Evolutionary conservation across 495 filamentous ascomycete species (phyloP), one percentile per base, ranked within the genome.

Genomic region (Aspergillus hancockii): DNA sequence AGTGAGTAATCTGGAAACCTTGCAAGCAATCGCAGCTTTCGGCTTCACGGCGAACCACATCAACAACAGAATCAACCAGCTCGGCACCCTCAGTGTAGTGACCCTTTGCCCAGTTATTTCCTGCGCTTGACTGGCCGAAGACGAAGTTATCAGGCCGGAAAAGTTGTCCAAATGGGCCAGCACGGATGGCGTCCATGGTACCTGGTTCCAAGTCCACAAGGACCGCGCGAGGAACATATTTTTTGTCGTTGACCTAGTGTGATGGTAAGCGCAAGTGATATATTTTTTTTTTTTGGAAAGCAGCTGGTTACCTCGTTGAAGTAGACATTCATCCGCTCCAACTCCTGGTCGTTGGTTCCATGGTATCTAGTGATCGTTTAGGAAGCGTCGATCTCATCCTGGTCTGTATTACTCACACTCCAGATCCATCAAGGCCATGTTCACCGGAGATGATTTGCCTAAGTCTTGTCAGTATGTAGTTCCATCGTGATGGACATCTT

Each of bases 101-200:
- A 76, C 94, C 94, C 88, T 99, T 99, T 74, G 94, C 94, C 94
- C 94, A 99, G 85, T 98, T 99, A 90, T 99, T 99, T 81, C 94
- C 94, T 67, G 94, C 94, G 84, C 94, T 93, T 65, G 94, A 98
- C 82, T 99, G 94, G 64, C 94, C 94, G 81, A 98, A 98, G 74
- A 99, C 91, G 82, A 99, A 98, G 87, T 99, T 99, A 84, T 99
- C 94, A 69, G 94, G 94, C 68, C 94, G 93, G 91, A 99, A 99
- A 72, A 99, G 92, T 82, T 97, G 90, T 68, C 94, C 94, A 78
- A 98, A 98, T 61, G 94, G 94, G 77, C 95, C 94, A 71, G 94
- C 91, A 77, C 94, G 95, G 80, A 99, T 93, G 66, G 94, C 94
- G 68, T 99, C 94, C 95, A 99, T 99, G 77, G 94, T 98, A 71